phyloP scores from a whole-genome alignment of 441 rosid genomes.

The Syzygium malaccense region DNA sequence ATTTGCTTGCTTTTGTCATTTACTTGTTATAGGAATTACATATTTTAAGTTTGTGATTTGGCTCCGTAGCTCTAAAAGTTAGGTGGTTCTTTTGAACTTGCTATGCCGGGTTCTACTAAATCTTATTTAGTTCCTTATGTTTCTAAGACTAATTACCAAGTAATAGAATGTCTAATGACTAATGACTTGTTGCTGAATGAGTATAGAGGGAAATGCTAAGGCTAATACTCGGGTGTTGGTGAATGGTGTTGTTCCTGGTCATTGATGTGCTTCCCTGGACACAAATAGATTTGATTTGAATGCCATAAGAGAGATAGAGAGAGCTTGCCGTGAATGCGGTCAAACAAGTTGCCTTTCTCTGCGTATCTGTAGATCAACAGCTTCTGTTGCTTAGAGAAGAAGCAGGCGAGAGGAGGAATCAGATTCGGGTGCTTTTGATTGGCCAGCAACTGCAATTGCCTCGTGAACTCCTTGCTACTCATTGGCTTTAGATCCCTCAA shows the following conservation, averaged over 20 bases:
- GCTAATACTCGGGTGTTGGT: fast-evolving
- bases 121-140: background rate
- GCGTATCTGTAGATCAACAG: conserved; percentile 27
- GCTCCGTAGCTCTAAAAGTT: background rate
- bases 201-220: background rate
- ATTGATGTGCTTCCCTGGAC: background rate
- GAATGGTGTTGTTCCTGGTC: background rate
- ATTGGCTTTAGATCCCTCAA: conserved; percentile 36
- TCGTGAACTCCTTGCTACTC: conserved; percentile 27
- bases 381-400: conserved; percentile 37
- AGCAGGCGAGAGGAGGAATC: conserved; percentile 40
- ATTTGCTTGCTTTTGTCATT: background rate
- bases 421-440: conserved; percentile 38
- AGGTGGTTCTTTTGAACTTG: background rate
- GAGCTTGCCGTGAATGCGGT: conserved; percentile 39
- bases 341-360: conserved; percentile 38
- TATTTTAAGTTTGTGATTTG: background rate
- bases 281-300: background rate
- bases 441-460: conserved; percentile 17
- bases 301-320: background rate
- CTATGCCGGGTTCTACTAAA: background rate
- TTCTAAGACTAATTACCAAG: background rate
- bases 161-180: background rate
- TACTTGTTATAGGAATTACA: background rate
- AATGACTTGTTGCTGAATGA: background rate